Evolutionary conservation across 2,329 filamentous ascomycete species (phyloP), one percentile per base, ranked within the genome.

Genomic region (Fusarium anthophilum): DNA sequence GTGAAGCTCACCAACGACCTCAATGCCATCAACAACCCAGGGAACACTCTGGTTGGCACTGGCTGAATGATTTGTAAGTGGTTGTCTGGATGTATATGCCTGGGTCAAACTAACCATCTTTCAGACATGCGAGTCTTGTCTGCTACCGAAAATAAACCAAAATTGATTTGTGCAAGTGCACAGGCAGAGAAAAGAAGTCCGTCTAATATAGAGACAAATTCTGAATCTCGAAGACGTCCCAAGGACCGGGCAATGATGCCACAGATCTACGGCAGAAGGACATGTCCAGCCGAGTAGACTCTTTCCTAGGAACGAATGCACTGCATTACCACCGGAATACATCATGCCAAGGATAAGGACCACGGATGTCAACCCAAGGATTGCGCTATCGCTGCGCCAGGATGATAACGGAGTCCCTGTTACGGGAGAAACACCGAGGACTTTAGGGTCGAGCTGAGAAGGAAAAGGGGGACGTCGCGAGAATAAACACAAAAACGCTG

Each of bases 1-100:
- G 82, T 83, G 53, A 87, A 86, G 80, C 87, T 90, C 64, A 81
- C 80, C 55, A 75, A 75, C n/a, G 78, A 81, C 38, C 66, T 80
- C 44, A 77, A 73, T 55, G 72, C 72, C 28, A 56, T 69, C 30
- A 67, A 75, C 59, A 80, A 79, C 70, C 57, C 77, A 17, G 68
- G 70, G 45, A 67, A 75, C 63, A 70, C 66, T 50, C 81, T 80
- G 38, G 62, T 72, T 51, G 72, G 79, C 57, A 81, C 80, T 56
- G 79, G 79, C 75, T 80, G 80, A 81, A 79, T 59, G 67, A 73
- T 71, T 70, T 73, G 78, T 79, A 73, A 57, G 78, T 65, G 10
- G 15, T 15, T 24, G 14, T n/a, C n/a, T 28, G 18, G 18, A 15
- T 17, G 6, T 10, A 24, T 39, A 5, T 3, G 24, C 17, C n/a